Conservation (phyloP, 495 filamentous ascomycete species). For the Bathelium albidoporum region DNA sequence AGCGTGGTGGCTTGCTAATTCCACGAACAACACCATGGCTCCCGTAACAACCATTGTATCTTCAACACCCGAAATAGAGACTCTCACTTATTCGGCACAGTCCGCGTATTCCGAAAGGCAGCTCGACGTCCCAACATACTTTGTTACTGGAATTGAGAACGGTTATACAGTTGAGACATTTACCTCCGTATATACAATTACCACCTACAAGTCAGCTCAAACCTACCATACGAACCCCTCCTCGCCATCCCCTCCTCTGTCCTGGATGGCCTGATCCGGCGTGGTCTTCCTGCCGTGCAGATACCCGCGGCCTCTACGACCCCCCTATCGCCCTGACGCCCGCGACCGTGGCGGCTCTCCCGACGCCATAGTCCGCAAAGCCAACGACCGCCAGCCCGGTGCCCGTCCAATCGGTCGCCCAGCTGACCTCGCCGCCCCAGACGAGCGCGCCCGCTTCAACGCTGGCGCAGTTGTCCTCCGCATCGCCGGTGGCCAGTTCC, state of each 20-base stretch:
- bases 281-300: constrained; percentile 1
- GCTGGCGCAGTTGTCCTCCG: too few relatives aligned
- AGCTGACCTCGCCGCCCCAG: neutral
- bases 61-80: neutral
- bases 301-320: constrained; percentile 7
- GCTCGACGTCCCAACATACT: neutral
- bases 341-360: neutral
- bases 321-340: neutral
- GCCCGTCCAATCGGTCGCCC: neutral
- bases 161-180: neutral
- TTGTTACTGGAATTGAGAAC: neutral
- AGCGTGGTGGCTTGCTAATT: neutral
- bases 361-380: neutral
- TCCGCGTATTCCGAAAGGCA: neutral
- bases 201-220: neutral
- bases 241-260: neutral
- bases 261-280: neutral
- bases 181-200: neutral
- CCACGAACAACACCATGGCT: neutral
- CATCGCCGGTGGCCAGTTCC: neutral
- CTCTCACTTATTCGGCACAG: neutral
- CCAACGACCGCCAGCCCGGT: neutral
- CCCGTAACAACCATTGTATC: neutral
- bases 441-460: neutral
- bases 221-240: neutral